phyloP scores from a whole-genome alignment of 345 rosid genomes.

The Ricinus communis region DNA sequence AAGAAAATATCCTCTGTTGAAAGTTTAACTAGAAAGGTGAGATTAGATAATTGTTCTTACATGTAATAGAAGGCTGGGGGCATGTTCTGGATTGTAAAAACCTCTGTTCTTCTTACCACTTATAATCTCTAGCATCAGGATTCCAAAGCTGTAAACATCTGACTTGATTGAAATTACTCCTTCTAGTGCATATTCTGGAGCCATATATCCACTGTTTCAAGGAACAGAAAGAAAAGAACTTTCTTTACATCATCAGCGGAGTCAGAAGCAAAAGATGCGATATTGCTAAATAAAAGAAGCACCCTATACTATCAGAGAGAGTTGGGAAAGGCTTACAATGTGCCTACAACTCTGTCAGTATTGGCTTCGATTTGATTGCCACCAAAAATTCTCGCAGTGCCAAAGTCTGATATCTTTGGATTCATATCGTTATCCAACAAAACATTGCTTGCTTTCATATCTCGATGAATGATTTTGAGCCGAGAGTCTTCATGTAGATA shows the following conservation, averaged over 20 bases:
- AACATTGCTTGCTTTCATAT: too few species aligned
- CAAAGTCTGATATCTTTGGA: slow-evolving; percentile 58
- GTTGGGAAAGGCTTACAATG: slow-evolving; percentile 37
- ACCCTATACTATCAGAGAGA: too few species aligned
- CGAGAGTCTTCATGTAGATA: slow-evolving; percentile 59
- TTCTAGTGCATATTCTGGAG: slow-evolving; percentile 51
- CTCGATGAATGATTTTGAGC: slow-evolving; percentile 51
- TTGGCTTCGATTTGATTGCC: slow-evolving; percentile 47
- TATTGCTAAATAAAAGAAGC: too few species aligned
- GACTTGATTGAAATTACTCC: slow-evolving; percentile 49
- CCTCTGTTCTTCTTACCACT: slow-evolving; percentile 45
- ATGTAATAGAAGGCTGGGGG: slow-evolving; percentile 38
- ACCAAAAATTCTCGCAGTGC: slow-evolving; percentile 55
- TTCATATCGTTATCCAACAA: slow-evolving; percentile 42
- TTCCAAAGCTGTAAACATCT: slow-evolving; percentile 50
- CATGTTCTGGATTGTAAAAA: slow-evolving; percentile 21
- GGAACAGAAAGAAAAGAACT: too few species aligned
- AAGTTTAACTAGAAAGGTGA: too few species aligned
- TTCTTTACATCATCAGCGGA: too few species aligned
- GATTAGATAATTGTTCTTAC: slow-evolving; percentile 23
- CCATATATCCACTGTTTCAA: slow-evolving; percentile 55
- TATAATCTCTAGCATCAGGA: slow-evolving; percentile 43
- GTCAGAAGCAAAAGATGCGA: too few species aligned
- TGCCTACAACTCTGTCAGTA: slow-evolving; percentile 55
- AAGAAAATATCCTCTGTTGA: background rate